A percentile compares a stretch with the other conserved stretches of the same genome.
These are phyloP conservation scores for Pseudogymnoascus sp. DNA, from an alignment of 2,329 filamentous ascomycete genomes.

Conservation along the genomic window DNA sequence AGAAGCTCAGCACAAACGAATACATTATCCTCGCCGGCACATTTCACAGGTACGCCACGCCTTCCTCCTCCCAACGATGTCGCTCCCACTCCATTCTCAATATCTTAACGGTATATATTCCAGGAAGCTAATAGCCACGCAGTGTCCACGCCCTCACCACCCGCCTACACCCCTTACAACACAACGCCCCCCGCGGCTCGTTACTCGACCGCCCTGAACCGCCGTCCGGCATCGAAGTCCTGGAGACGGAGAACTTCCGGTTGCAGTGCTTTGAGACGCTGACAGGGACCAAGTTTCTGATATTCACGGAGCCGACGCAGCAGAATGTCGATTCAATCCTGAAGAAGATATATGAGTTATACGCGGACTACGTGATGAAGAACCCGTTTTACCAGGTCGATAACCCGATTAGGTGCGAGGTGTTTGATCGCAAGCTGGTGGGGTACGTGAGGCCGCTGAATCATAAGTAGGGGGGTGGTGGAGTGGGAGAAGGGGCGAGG, in stretches of 20 bases:
- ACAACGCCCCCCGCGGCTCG: slow-evolving; percentile 36
- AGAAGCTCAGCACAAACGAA: slow-evolving; percentile 89
- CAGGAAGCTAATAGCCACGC: slow-evolving; percentile 12
- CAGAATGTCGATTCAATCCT: slow-evolving; percentile 80
- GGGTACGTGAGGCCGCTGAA: slow-evolving; percentile 72
- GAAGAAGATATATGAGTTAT: slow-evolving; percentile 83
- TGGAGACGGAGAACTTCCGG: slow-evolving; percentile 90
- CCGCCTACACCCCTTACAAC: slow-evolving; percentile 61
- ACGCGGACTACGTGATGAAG: slow-evolving; percentile 98
- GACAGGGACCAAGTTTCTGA: slow-evolving; percentile 89
- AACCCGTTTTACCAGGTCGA: slow-evolving; percentile 98
- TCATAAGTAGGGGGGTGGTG: slow-evolving; percentile 43
- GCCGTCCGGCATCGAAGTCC: slow-evolving; percentile 76
- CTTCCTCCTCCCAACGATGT: slow-evolving; percentile 15
- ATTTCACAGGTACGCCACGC: slow-evolving; percentile 70
- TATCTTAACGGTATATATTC: background rate
- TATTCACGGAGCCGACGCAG: slow-evolving; percentile 77
- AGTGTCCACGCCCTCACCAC: slow-evolving; percentile 65
- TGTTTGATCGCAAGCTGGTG: slow-evolving; percentile 80
- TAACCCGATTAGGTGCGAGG: slow-evolving; percentile 93
- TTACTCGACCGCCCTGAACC: slow-evolving; percentile 45
- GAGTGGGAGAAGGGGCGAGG: slow-evolving; percentile 6
- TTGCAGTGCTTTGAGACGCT: slow-evolving; percentile 93
- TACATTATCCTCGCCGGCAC: slow-evolving; percentile 94
- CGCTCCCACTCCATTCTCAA: background rate